These are phyloP conservation scores for Blastobotrys chiropterorum DNA, from an alignment of 805 yeast genomes.

Conservation along the genomic window DNA sequence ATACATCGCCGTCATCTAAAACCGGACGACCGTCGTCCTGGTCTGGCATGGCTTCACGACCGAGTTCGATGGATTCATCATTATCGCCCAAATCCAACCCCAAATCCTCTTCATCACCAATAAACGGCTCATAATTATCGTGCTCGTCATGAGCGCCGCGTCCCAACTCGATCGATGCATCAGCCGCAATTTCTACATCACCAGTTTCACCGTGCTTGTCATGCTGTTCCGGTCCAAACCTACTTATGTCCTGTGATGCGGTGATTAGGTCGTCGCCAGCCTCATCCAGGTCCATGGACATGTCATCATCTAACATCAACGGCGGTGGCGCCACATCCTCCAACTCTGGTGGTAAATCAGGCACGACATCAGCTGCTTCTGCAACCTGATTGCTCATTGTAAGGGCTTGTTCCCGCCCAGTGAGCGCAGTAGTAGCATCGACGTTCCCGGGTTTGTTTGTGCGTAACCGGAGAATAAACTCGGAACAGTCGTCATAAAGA, in stretches of 20 bases:
- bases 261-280: not conserved
- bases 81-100: slow-evolving; percentile 49
- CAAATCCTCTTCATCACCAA: slow-evolving; percentile 37
- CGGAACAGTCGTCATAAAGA: slow-evolving; percentile 75
- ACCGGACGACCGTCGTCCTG: slow-evolving; percentile 8
- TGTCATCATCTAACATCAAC: slow-evolving; percentile 3
- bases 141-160: slow-evolving; percentile 35
- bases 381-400: slow-evolving; percentile 74
- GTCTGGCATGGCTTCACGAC: slow-evolving; percentile 22
- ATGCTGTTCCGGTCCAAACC: not conserved
- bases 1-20: slow-evolving; percentile 1
- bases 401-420: slow-evolving; percentile 51
- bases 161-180: slow-evolving; percentile 62
- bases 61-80: slow-evolving; percentile 36
- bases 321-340: slow-evolving; percentile 1
- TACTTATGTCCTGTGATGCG: slow-evolving; percentile 1
- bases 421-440: slow-evolving; percentile 45
- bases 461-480: slow-evolving; percentile 64
- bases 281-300: slow-evolving; percentile 6
- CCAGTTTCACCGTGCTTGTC: not conserved
- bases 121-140: slow-evolving; percentile 24
- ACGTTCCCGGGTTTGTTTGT: slow-evolving; percentile 36
- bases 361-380: slow-evolving; percentile 47
- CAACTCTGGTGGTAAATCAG: slow-evolving; percentile 47
- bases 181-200: slow-evolving; percentile 26